Evolutionary conservation across 352 stramenopile species (phyloP).

Genomic region (Globisporangium yorkense): DNA sequence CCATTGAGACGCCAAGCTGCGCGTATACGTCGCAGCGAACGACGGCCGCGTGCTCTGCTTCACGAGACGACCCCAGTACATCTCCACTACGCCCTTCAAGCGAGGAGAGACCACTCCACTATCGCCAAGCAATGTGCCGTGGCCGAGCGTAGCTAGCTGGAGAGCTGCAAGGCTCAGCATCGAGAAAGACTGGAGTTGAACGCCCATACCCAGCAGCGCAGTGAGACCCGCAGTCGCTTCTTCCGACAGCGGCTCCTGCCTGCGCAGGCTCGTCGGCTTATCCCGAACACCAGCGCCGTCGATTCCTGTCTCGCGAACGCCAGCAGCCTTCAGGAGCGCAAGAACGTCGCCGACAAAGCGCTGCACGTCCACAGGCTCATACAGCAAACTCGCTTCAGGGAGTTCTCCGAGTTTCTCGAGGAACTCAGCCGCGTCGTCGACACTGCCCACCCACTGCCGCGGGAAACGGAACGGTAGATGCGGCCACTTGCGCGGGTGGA

Average conservation of each 20-base stretch:
- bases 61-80: slow-evolving; percentile 23
- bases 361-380: slow-evolving; percentile 53
- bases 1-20: slow-evolving; percentile 56
- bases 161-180: slow-evolving; percentile 37
- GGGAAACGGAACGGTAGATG: slow-evolving; percentile 56
- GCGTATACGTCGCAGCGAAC: slow-evolving; percentile 48
- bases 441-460: slow-evolving; percentile 37
- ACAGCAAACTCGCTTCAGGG: slow-evolving; percentile 49
- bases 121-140: slow-evolving; percentile 12
- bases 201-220: slow-evolving; percentile 40
- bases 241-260: slow-evolving; percentile 14
- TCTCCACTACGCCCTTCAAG: slow-evolving; percentile 22
- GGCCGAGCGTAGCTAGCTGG: slow-evolving; percentile 21
- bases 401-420: slow-evolving; percentile 40
- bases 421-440: slow-evolving; percentile 37
- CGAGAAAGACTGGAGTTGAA: slow-evolving; percentile 66
- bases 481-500: slow-evolving; percentile 62
- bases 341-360: slow-evolving; percentile 26
- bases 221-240: slow-evolving; percentile 24
- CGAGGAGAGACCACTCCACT: slow-evolving; percentile 10
- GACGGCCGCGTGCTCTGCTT: slow-evolving; percentile 16
- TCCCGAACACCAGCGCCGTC: background rate
- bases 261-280: background rate
- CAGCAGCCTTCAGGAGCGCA: slow-evolving; percentile 14
- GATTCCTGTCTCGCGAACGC: slow-evolving; percentile 16